These are phyloP conservation scores for Hydnomerulius pinastri DNA, from an alignment of 768 basidiomycete species.

Conservation along the genomic window DNA sequence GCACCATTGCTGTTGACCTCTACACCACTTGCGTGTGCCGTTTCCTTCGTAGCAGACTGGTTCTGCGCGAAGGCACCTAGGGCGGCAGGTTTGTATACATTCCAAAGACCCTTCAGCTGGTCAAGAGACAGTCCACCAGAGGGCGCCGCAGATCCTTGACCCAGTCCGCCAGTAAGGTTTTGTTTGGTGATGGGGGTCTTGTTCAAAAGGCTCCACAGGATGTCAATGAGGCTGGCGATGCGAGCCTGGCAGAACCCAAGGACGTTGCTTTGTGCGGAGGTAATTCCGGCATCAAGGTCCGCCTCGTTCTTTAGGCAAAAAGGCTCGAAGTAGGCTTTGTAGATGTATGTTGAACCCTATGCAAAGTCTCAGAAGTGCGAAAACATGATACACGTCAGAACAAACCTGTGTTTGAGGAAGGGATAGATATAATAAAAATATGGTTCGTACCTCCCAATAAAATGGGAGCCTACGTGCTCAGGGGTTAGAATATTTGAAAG, in stretches of 20 bases:
- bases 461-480: conserved; percentile 62
- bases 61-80: conserved; percentile 33
- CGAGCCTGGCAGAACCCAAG: conserved; percentile 58
- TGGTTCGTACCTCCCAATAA: conserved; percentile 73
- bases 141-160: conserved; percentile 17
- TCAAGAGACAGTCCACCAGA: conserved; percentile 26
- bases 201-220: conserved; percentile 45
- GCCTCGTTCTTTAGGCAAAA: conserved; percentile 60
- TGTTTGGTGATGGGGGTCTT: conserved; percentile 35
- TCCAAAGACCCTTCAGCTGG: conserved; percentile 41
- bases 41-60: conserved; percentile 11
- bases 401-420: conserved; percentile 70
- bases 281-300: conserved; percentile 60
- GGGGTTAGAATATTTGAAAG: conserved; percentile 17
- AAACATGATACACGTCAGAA: conserved; percentile 2
- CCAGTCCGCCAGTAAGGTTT: conserved; percentile 24
- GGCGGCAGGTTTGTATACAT: conserved; percentile 41
- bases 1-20: conserved; percentile 6
- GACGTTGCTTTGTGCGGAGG: conserved; percentile 52
- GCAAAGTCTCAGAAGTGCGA: conserved; percentile 7
- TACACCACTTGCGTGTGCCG: conserved; percentile 1
- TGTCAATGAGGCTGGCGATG: conserved; percentile 48
- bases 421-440: conserved; percentile 65
- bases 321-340: conserved; percentile 59
- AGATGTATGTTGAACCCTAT: conserved; percentile 71